Conservation (phyloP, 345 rosid genomes). For the Eutrema japonicum region DNA sequence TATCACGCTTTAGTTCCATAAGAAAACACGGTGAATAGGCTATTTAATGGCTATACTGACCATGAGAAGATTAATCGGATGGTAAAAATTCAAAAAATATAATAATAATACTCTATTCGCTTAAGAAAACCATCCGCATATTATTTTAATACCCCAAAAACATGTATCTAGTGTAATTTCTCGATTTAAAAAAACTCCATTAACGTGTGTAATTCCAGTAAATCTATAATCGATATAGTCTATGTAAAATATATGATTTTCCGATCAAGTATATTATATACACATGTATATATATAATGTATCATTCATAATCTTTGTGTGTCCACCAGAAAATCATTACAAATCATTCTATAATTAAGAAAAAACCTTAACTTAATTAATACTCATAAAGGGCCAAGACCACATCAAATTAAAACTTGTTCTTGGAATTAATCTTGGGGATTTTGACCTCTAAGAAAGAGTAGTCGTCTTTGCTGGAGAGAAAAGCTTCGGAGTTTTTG, state of each 20-base stretch:
- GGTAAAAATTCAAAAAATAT: too few relatives aligned
- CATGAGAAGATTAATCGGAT: too few relatives aligned
- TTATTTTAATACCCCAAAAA: neutral
- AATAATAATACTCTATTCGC: too few relatives aligned
- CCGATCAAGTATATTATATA: neutral
- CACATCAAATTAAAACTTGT: slow-evolving; percentile 30
- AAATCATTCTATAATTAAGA: slow-evolving; percentile 1
- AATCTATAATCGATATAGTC: slow-evolving; percentile 2
- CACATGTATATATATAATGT: neutral
- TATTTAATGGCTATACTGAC: too few relatives aligned
- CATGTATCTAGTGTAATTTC: neutral
- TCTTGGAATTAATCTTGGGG: slow-evolving; percentile 50
- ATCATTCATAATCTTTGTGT: slow-evolving; percentile 16
- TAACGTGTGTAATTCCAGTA: neutral
- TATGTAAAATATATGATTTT: neutral
- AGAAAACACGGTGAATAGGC: too few relatives aligned
- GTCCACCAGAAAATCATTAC: slow-evolving; percentile 14
- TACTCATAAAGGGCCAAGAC: neutral
- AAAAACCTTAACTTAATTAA: slow-evolving; percentile 11
- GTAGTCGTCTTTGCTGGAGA: slow-evolving; percentile 47
- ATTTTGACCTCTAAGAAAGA: slow-evolving; percentile 62
- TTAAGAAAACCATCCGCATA: too few relatives aligned
- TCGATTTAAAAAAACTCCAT: neutral
- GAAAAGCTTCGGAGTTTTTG: slow-evolving; percentile 53
- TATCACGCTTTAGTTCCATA: too few relatives aligned